phyloP scores from a whole-genome alignment of 805 yeast species.

The Wickerhamiella sorbophila region DNA sequence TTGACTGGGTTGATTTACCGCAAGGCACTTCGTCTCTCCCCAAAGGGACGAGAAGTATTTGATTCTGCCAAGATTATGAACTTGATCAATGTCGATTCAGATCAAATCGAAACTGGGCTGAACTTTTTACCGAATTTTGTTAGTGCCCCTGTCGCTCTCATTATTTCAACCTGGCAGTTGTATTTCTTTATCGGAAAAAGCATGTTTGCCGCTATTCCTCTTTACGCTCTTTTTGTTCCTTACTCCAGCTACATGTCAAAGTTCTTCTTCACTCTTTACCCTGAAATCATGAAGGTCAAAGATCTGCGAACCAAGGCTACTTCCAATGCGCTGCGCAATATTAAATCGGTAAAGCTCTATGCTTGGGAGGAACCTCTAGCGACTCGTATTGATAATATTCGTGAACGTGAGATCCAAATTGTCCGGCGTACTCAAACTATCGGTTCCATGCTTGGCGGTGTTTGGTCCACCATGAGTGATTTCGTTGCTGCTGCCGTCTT shows the following conservation, averaged over 20 bases:
- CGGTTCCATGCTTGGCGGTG: constrained; percentile 47
- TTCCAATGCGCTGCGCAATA: constrained; percentile 74
- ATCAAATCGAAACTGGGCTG: constrained; percentile 65
- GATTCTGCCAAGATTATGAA: constrained; percentile 88
- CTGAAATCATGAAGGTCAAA: constrained; percentile 67
- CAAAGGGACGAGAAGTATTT: constrained; percentile 45
- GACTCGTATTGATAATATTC: constrained; percentile 55
- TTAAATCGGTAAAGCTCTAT: constrained; percentile 81
- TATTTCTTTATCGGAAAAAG: constrained; percentile 63
- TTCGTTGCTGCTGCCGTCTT: constrained; percentile 81
- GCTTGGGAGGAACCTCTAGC: constrained; percentile 91
- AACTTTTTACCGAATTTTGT: constrained; percentile 63
- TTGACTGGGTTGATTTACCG: constrained; percentile 51
- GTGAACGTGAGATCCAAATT: constrained; percentile 72
- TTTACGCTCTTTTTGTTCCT: constrained; percentile 66
- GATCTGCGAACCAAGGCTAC: constrained; percentile 83
- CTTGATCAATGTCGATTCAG: constrained; percentile 84
- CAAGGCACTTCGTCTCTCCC: constrained; percentile 55
- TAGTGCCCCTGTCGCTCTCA: constrained; percentile 83
- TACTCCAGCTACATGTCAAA: constrained; percentile 53
- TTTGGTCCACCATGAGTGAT: constrained; percentile 75
- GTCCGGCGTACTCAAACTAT: constrained; percentile 34
- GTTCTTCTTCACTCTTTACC: constrained; percentile 46
- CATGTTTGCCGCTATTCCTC: constrained; percentile 79
- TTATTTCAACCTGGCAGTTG: constrained; percentile 57